Evolutionary conservation across 2,329 filamentous ascomycete species (phyloP).

Genomic region (Verticillium longisporum): DNA sequence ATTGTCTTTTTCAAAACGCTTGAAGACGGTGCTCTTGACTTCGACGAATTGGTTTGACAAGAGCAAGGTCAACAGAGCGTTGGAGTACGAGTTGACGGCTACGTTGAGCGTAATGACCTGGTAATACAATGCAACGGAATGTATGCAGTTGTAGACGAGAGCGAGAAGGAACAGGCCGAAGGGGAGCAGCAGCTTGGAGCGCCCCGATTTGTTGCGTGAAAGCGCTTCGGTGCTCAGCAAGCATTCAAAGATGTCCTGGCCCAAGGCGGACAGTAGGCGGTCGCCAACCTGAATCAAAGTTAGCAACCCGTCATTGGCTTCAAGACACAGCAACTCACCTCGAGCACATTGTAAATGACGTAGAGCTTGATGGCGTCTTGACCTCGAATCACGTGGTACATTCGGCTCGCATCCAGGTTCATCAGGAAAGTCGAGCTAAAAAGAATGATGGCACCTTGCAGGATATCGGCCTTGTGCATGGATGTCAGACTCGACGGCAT

Average conservation of each 20-base stretch:
- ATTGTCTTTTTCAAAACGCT: constrained; percentile 97
- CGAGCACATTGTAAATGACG: constrained; percentile 96
- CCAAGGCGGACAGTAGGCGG: constrained; percentile 80
- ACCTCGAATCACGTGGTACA: constrained; percentile 96
- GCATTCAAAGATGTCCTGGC: constrained; percentile 94
- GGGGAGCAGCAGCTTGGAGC: constrained; percentile 83
- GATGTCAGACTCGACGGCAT: constrained; percentile 77
- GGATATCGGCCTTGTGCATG: constrained; percentile 89
- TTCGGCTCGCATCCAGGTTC: constrained; percentile 87
- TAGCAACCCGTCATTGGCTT: neutral
- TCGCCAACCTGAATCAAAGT: constrained; percentile 57
- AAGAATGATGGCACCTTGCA: constrained; percentile 85
- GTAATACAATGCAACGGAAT: constrained; percentile 86
- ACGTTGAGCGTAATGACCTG: constrained; percentile 98
- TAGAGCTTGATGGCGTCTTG: constrained; percentile 98
- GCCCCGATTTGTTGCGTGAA: constrained; percentile 77
- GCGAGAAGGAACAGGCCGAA: constrained; percentile 88
- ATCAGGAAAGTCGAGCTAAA: constrained; percentile 80
- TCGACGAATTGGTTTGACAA: constrained; percentile 98
- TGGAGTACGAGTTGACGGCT: constrained; percentile 97
- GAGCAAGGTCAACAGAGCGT: constrained; percentile 83
- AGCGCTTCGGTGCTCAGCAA: constrained; percentile 90
- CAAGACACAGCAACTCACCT: constrained; percentile 41
- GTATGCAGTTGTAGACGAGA: constrained; percentile 78
- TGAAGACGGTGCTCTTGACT: constrained; percentile 97